Base-by-base conservation (phyloP, 805 yeast genomes). In the Candida sphagnicola region DNA sequence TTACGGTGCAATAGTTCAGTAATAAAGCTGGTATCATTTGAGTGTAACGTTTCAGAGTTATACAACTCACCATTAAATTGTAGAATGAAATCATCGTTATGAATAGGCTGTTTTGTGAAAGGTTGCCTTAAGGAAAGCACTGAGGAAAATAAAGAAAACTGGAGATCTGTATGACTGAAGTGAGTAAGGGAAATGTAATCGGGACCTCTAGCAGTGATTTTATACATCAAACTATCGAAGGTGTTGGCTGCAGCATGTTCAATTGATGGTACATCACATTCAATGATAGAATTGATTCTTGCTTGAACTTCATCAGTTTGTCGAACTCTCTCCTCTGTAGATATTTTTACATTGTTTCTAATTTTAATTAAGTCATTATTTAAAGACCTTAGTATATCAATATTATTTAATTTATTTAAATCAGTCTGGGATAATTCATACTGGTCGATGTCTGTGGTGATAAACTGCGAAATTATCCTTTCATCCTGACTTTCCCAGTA, bases 51-150 rank as follows among this genome's bases (percentile, higher is more conserved):
- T 26, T 73, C 82, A 1, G 56, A 47, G 45, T 82, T 82, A 57
- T 93, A 93, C 8, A 93, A 60, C 51, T 93, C 97, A 0, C 99
- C 99, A 56, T 95, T 93, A 61, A 84, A 91, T 53, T 88, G 95
- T 6, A 95, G 53, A 0, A 48, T 65, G 46, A 33, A 53, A 3
- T 61, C 46, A 3, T 49, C 55, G 8, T 41, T 49, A 6, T 45
- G 45, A 2, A 42, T 46, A 0, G 98, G 96, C 58, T 93, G 99
- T 21, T 61, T 47, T 0, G 86, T 79, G 49, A 85, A 76, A 0
- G 98, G 98, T 15, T 75, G 72, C 41, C 99, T 68, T 30, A 93
- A 61, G 0, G 95, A 82, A 13, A 93, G 66, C 0, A 93, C 87
- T 0, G 97, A 84, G 0, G 93, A 82, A 42, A 73, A 74, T 4